phyloP scores from a whole-genome alignment of 371 early-diverging fungal species.

The Saksenaea oblongispora region DNA sequence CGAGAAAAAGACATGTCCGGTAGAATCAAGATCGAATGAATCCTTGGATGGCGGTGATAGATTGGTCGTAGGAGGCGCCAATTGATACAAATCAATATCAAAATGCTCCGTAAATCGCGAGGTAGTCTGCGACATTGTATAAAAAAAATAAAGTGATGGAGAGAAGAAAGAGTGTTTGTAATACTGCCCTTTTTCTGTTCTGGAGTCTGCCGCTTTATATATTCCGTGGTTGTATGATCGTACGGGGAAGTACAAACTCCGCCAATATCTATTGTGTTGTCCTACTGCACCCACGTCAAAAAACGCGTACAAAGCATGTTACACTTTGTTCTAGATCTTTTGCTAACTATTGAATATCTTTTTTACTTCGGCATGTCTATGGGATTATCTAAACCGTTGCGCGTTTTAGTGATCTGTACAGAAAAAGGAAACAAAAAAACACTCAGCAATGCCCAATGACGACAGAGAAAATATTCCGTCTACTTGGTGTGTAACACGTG shows the following conservation, averaged over 20 bases:
- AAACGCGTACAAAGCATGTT: not conserved
- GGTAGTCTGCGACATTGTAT: not conserved
- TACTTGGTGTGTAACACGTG: not conserved
- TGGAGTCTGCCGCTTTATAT: not conserved
- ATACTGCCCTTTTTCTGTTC: not conserved
- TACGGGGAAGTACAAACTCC: not conserved
- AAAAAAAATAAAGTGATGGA: not conserved
- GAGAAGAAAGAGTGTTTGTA: not conserved
- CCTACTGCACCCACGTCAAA: conserved; percentile 5
- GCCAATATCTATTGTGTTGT: not conserved
- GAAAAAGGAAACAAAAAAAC: too few species aligned
- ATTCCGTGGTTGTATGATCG: not conserved
- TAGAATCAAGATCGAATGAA: not conserved
- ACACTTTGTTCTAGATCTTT: not conserved
- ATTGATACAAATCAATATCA: not conserved
- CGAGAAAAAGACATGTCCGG: not conserved
- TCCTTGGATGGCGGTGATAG: not conserved
- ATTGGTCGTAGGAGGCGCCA: not conserved
- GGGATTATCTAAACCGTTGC: too few species aligned
- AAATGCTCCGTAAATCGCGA: not conserved
- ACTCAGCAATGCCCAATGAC: not conserved
- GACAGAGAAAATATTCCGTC: not conserved
- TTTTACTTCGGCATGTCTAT: too few species aligned
- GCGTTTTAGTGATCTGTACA: too few species aligned
- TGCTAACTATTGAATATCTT: too few species aligned